Evolutionary conservation across 2,329 filamentous ascomycete genomes (phyloP).

Genomic region (Aspergillus fumigatiaffinis): DNA sequence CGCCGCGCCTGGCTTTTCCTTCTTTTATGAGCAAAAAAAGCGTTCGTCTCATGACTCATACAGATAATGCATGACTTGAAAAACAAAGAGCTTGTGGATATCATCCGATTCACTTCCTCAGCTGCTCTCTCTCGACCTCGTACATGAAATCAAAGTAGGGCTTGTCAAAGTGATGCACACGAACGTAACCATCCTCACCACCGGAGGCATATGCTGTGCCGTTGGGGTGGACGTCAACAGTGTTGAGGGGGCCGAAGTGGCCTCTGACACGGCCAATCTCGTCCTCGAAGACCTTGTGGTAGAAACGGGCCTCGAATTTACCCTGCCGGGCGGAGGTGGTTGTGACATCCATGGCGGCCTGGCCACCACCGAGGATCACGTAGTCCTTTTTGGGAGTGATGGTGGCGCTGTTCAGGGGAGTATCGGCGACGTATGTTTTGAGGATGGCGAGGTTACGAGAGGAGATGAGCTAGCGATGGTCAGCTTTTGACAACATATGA

Average conservation of each 20-base stretch:
- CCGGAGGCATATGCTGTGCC: conserved; percentile 92
- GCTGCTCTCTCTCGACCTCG: conserved; percentile 86
- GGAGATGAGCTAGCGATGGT: conserved; percentile 63
- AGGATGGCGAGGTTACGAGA: conserved; percentile 82
- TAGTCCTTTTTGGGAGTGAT: conserved; percentile 97
- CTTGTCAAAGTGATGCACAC: conserved; percentile 98
- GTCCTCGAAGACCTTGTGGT: conserved; percentile 99
- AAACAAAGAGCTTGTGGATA: conserved; percentile 11
- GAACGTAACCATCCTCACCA: conserved; percentile 97
- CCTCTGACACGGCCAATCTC: conserved; percentile 96
- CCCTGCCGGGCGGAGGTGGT: conserved; percentile 90
- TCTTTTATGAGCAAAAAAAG: conserved; percentile 14
- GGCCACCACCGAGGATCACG: conserved; percentile 95
- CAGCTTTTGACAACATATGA: conserved; percentile 10
- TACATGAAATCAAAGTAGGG: conserved; percentile 98
- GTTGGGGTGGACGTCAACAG: conserved; percentile 86
- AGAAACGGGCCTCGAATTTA: conserved; percentile 99
- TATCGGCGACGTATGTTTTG: conserved; percentile 90
- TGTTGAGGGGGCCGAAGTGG: conserved; percentile 96
- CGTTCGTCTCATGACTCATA: conserved; percentile 36
- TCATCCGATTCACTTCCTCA: conserved; percentile 38
- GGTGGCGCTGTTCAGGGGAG: conserved; percentile 89
- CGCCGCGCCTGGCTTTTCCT: conserved; percentile 19
- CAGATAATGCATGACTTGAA: conserved; percentile 28
- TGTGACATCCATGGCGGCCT: conserved; percentile 98